Base-by-base conservation (phyloP, 139 green algal species). In the Deuterostichococcus epilithicus region DNA sequence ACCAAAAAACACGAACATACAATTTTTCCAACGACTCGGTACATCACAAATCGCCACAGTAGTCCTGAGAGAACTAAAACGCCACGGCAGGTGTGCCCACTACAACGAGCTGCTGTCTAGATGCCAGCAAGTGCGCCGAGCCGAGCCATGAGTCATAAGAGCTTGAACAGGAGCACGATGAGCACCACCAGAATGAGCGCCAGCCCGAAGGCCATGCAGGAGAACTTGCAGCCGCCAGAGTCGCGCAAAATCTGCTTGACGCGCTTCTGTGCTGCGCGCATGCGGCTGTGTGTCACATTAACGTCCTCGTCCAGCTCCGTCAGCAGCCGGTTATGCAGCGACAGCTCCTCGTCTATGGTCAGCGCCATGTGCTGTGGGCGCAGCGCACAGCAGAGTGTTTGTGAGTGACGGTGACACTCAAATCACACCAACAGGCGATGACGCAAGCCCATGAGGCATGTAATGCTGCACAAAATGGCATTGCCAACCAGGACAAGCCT, bases 311-410 rank as follows among this genome's bases (percentile, higher is more conserved):
- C 91, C 68, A 97, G 74, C 30, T 95, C 90, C 33, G 94, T 91
- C 65, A 97, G 86, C 81, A 97, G 83, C 30, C 86, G 80, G 15
- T 90, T 92, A 76, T 97, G 94, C 71, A 97, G 83, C 63, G 90
- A 83, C 3, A 94, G 80, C 85, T 97, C 94, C 78, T 97, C 93
- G 34, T 93, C 91, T 60, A 97, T 96, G 5, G 93, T 89, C n/a
- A 93, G 72, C 5, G 90, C 92, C 8, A 97, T 88, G 84, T 97
- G 92, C 89, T 93, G 89, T n/a, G n/a, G n/a, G n/a, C n/a, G n/a
- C 77, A 77, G 2, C 35, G 80, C 35, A 13, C 32, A 69, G 33
- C 65, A 68, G n/a, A n/a, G n/a, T n/a, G n/a, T n/a, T n/a, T 47
- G 59, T 26, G 52, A 42, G 20, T 78, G n/a, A n/a, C n/a, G n/a